phyloP scores from a whole-genome alignment of 1,139 yeast species.

The Taphrina betulina region DNA sequence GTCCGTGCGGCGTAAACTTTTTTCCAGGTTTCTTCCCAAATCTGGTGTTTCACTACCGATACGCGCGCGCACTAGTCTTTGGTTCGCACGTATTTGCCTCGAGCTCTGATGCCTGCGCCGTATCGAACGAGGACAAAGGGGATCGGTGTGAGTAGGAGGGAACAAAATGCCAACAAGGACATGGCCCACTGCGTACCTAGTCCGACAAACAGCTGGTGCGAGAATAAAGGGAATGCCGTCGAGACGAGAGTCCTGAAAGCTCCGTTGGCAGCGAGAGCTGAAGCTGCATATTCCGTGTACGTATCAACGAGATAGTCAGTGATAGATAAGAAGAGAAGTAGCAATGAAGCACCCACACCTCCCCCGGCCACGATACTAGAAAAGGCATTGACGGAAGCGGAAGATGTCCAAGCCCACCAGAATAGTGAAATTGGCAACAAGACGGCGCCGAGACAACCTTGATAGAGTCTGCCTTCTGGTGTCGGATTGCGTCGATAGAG shows the following conservation, averaged over 20 bases:
- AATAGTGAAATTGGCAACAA: slow-evolving; percentile 31
- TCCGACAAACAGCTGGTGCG: slow-evolving; percentile 66
- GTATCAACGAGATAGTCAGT: slow-evolving; percentile 56
- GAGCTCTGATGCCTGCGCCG: slow-evolving; percentile 48
- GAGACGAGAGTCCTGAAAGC: slow-evolving; percentile 60
- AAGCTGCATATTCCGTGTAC: slow-evolving; percentile 57
- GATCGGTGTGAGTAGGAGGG: slow-evolving; percentile 72
- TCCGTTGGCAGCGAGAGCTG: slow-evolving; percentile 69
- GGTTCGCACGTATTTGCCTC: slow-evolving; percentile 49
- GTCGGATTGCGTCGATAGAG: slow-evolving; percentile 48
- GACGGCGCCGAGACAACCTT: slow-evolving; percentile 25
- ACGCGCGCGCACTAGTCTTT: no score
- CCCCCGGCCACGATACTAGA: slow-evolving; percentile 36
- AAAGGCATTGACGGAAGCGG: slow-evolving; percentile 36
- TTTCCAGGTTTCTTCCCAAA: background rate
- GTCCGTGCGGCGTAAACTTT: no score
- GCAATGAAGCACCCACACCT: slow-evolving; percentile 35
- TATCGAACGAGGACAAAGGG: slow-evolving; percentile 71
- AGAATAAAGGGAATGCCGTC: slow-evolving; percentile 66
- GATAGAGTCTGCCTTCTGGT: slow-evolving; percentile 39
- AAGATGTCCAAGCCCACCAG: slow-evolving; percentile 38
- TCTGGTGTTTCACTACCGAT: no score
- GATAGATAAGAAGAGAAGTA: slow-evolving; percentile 46
- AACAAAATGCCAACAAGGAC: slow-evolving; percentile 76
- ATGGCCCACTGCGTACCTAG: slow-evolving; percentile 82